phyloP scores from a whole-genome alignment of 2,329 filamentous ascomycete species.

The Colletotrichum sansevieriae region DNA sequence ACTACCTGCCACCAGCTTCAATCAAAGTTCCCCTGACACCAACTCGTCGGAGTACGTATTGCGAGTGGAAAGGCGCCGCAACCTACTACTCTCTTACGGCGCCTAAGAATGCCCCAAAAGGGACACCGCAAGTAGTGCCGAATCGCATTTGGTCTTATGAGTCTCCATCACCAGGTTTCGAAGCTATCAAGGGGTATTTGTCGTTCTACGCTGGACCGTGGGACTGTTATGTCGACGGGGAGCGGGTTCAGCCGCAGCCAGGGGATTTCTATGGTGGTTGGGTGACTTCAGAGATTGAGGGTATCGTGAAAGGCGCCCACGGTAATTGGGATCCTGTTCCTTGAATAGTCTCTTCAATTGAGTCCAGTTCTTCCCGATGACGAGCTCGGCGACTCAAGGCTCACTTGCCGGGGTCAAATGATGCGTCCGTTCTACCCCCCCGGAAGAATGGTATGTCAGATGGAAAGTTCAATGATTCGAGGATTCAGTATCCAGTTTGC shows the following conservation, averaged over 20 bases:
- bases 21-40: slow-evolving; percentile 61
- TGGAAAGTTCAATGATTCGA: no score
- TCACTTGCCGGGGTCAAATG: no score
- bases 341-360: slow-evolving; percentile 19
- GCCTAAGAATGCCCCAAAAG: slow-evolving; percentile 48
- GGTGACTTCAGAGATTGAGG: slow-evolving; percentile 71
- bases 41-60: slow-evolving; percentile 61
- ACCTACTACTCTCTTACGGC: slow-evolving; percentile 67
- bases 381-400: no score
- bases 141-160: slow-evolving; percentile 73
- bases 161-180: slow-evolving; percentile 64
- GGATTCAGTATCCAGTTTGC: no score
- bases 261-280: slow-evolving; percentile 76
- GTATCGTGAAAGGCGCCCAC: slow-evolving; percentile 59
- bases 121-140: slow-evolving; percentile 53
- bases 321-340: slow-evolving; percentile 56
- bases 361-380: no score
- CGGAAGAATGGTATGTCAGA: no score
- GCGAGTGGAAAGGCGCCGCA: slow-evolving; percentile 73
- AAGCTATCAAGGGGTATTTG: slow-evolving; percentile 66
- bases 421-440: no score
- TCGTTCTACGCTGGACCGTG: slow-evolving; percentile 73
- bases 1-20: slow-evolving; percentile 68
- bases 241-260: slow-evolving; percentile 69
- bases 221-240: slow-evolving; percentile 73